These are phyloP conservation scores for Fragaria iinumae DNA, from an alignment of 306 rosid genomes.

Conservation along the genomic window DNA sequence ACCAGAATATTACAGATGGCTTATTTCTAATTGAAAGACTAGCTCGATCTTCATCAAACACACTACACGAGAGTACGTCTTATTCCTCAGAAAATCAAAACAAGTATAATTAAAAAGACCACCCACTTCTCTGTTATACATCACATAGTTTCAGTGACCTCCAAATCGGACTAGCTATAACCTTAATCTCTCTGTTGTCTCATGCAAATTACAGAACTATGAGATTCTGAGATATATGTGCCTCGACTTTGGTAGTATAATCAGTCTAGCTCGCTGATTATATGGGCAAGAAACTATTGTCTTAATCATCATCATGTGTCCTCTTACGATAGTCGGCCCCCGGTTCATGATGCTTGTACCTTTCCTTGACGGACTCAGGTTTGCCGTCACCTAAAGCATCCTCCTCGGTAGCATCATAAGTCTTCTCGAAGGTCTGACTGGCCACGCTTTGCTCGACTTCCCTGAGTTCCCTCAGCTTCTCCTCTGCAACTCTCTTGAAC, in stretches of 20 bases:
- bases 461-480: conserved; percentile 24
- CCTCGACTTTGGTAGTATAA: background rate
- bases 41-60: background rate
- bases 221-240: background rate
- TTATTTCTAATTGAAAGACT: background rate
- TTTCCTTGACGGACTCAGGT: conserved; percentile 13
- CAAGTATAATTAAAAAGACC: background rate
- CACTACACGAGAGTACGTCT: background rate
- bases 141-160: background rate
- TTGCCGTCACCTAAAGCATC: conserved; percentile 13
- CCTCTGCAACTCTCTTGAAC: conserved; percentile 29
- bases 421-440: conserved; percentile 19
- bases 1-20: background rate
- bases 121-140: background rate
- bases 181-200: background rate
- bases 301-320: background rate
- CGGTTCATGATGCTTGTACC: background rate
- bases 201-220: background rate
- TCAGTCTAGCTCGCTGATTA: background rate
- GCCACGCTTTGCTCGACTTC: conserved; percentile 15
- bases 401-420: conserved; percentile 13
- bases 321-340: conserved; percentile 13
- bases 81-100: background rate
- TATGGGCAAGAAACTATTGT: background rate
- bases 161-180: background rate